These are phyloP conservation scores for Lenzites betulinus DNA, from an alignment of 768 basidiomycete genomes.

Conservation along the genomic window DNA sequence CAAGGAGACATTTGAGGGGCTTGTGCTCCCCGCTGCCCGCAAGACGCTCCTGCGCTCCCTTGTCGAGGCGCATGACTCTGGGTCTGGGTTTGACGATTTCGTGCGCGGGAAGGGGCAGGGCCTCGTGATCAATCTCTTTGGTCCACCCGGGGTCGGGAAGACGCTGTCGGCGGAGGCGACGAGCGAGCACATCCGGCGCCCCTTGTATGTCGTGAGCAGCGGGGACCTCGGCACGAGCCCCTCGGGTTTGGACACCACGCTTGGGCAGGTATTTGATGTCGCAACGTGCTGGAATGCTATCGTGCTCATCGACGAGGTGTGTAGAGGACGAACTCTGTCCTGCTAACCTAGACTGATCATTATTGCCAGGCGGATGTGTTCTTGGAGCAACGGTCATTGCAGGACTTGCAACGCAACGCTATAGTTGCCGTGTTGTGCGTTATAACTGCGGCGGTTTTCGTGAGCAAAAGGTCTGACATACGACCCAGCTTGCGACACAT, in stretches of 20 bases:
- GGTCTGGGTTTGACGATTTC: slow-evolving; percentile 34
- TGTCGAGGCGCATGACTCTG: slow-evolving; percentile 30
- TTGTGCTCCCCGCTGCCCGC: slow-evolving; percentile 31
- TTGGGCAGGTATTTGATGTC: slow-evolving; percentile 35
- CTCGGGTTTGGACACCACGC: slow-evolving; percentile 27
- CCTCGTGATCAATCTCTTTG: slow-evolving; percentile 35
- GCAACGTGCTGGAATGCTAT: slow-evolving; percentile 37
- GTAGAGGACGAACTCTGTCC: background rate
- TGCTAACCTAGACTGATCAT: background rate
- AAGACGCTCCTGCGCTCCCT: slow-evolving; percentile 32
- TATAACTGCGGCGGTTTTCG: no score
- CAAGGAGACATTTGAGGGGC: slow-evolving; percentile 32
- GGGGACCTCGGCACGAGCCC: slow-evolving; percentile 38
- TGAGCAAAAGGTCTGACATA: no score
- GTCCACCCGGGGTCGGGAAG: slow-evolving; percentile 32
- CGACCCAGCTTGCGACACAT: slow-evolving; percentile 22
- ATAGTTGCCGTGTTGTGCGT: slow-evolving; percentile 61
- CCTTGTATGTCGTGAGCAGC: slow-evolving; percentile 32
- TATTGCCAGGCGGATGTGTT: slow-evolving; percentile 57
- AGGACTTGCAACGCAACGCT: slow-evolving; percentile 64
- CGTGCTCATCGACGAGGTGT: slow-evolving; percentile 35
- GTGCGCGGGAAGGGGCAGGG: slow-evolving; percentile 37
- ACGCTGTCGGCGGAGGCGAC: slow-evolving; percentile 31
- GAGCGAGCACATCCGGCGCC: slow-evolving; percentile 23
- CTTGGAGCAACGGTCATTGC: slow-evolving; percentile 64